phyloP scores from a whole-genome alignment of 345 rosid species.

The Microthlaspi erraticum region DNA sequence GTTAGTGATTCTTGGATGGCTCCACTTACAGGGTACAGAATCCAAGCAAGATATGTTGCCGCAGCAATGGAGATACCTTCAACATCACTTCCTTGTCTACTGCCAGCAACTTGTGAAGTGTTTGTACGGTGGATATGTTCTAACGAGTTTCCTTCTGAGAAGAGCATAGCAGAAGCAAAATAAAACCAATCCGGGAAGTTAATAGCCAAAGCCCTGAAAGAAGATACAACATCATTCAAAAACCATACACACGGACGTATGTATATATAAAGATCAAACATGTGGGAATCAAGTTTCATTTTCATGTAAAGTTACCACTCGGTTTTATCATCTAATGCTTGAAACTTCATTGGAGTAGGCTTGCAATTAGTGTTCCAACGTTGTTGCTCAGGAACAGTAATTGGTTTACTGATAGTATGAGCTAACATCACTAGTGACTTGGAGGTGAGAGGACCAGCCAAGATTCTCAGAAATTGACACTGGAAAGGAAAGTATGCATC shows the following conservation, averaged over 20 bases:
- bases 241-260: background rate
- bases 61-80: constrained; percentile 51
- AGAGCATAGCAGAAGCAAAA: constrained; percentile 67
- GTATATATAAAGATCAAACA: background rate
- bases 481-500: constrained; percentile 68
- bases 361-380: constrained; percentile 29
- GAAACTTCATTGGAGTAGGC: constrained; percentile 38
- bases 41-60: constrained; percentile 77
- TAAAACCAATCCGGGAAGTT: constrained; percentile 84
- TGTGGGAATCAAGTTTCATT: background rate
- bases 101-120: constrained; percentile 24
- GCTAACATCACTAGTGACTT: constrained; percentile 50
- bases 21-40: constrained; percentile 59
- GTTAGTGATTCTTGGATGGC: constrained; percentile 53
- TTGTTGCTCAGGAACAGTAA: constrained; percentile 31
- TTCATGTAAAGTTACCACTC: constrained; percentile 55
- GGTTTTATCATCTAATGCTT: constrained; percentile 59
- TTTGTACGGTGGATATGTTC: constrained; percentile 24
- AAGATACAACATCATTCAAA: constrained; percentile 21
- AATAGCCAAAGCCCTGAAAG: constrained; percentile 76
- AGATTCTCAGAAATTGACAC: constrained; percentile 48
- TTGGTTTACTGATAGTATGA: constrained; percentile 46
- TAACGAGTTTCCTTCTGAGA: constrained; percentile 46
- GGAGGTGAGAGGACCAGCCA: constrained; percentile 58
- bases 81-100: constrained; percentile 38